Percentiles rank a stretch among this genome's conserved stretches.
Conservation (phyloP, 2,329 filamentous ascomycete genomes). For the Arthroderma sp. region DNA sequence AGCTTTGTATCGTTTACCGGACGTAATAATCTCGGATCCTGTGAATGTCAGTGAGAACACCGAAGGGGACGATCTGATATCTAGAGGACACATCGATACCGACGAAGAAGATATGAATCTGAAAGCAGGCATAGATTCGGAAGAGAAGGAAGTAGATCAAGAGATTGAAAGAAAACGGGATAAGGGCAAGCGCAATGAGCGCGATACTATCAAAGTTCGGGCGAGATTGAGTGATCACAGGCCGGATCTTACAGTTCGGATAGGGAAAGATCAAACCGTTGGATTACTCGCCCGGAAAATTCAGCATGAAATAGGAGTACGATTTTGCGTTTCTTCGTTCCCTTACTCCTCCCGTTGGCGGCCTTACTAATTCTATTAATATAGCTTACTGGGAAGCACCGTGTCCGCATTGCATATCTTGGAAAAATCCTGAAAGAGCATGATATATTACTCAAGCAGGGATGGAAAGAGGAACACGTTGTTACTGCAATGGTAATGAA, state of each 20-base stretch:
- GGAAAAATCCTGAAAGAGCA: constrained; percentile 66
- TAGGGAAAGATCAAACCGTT: constrained; percentile 52
- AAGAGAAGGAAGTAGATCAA: constrained; percentile 23
- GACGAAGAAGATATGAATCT: constrained; percentile 18
- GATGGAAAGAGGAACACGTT: constrained; percentile 62
- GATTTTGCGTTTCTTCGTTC: constrained; percentile 18
- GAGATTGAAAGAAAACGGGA: constrained; percentile 34
- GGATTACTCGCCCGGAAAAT: constrained; percentile 50
- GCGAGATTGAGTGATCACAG: constrained; percentile 53
- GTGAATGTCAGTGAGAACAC: constrained; percentile 6
- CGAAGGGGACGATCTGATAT: constrained; percentile 13
- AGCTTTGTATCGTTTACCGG: constrained; percentile 55
- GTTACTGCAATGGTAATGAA: constrained; percentile 54
- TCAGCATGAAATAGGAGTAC: constrained; percentile 49
- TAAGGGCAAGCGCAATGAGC: constrained; percentile 47
- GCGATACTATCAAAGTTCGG: constrained; percentile 44
- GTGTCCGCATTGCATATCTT: constrained; percentile 63
- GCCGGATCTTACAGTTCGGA: constrained; percentile 47
- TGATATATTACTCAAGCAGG: constrained; percentile 51
- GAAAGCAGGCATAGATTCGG: constrained; percentile 25
- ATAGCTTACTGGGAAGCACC: constrained; percentile 46
- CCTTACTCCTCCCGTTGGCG: neutral
- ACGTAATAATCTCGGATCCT: constrained; percentile 57
- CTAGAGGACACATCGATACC: constrained; percentile 6
- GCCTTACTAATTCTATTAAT: neutral